Percentiles rank a stretch among this genome's conserved stretches.
These are phyloP conservation scores for Cladosporium sp. DNA, from an alignment of 2,329 filamentous ascomycete species.

Conservation along the genomic window DNA sequence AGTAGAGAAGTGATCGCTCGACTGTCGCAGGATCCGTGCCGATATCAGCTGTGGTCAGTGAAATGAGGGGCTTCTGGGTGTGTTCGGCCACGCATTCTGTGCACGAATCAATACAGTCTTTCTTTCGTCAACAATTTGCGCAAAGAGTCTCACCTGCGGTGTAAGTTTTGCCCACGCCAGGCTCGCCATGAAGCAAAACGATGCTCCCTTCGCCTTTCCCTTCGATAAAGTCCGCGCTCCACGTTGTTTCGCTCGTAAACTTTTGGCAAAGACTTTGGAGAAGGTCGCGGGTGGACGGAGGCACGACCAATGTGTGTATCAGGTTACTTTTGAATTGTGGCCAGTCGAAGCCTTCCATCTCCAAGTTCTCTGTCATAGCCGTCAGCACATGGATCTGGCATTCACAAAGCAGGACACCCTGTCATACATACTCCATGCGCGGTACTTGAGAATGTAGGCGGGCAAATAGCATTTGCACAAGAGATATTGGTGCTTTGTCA, in stretches of 20 bases:
- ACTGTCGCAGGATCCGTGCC: background rate
- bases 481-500: too few relatives aligned
- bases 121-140: background rate
- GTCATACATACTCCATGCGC: too few relatives aligned
- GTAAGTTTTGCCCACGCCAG: conserved; percentile 33
- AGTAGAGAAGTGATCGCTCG: background rate
- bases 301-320: background rate
- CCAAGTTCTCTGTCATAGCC: too few relatives aligned
- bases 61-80: conserved; percentile 37
- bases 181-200: conserved; percentile 30
- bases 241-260: background rate
- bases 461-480: too few relatives aligned
- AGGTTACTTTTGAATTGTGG: background rate
- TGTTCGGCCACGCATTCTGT: conserved; percentile 28
- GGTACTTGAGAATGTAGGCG: too few relatives aligned
- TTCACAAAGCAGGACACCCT: too few relatives aligned
- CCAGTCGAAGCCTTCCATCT: background rate
- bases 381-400: too few relatives aligned
- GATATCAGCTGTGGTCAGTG: conserved; percentile 8
- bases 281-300: background rate
- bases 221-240: conserved; percentile 11
- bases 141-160: conserved; percentile 32
- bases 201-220: conserved; percentile 32
- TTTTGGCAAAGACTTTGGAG: background rate
- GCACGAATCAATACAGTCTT: too few relatives aligned